Evolutionary conservation across 768 basidiomycete species (phyloP), one percentile per base, ranked within the genome.

Genomic region (Mycena maculata): DNA sequence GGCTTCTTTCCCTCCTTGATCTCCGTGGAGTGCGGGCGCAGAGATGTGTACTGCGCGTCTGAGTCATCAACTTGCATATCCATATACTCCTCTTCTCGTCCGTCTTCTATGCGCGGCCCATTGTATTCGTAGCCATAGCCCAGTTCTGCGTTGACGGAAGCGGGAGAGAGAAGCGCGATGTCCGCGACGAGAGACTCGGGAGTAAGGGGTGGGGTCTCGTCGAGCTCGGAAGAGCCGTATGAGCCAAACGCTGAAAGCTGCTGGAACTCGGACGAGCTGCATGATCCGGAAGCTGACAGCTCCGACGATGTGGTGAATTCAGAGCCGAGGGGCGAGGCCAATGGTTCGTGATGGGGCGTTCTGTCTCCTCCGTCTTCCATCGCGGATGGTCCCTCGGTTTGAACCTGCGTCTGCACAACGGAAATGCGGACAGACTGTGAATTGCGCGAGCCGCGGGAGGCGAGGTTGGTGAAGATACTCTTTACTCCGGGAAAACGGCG

Each of bases 1-100:
- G 81, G 80, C 59, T 75, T 77, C 74, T 83, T 83, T 25, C 81
- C 81, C 68, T 81, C 78, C 65, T 77, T 78, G 50, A 82, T 77
- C 72, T 79, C 80, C 41, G 67, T 70, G 23, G 76, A 78, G 30
- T 73, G 65, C 1, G 71, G 72, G 58, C 70, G 68, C 36, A 58
- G 49, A 61, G 68, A 67, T 18, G 60, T 36, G 10, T 28, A 22
- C 18, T 41, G 38, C 10, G 39, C 28, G 27, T 68, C 22, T 27
- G 31, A 27, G 30, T 62, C 48, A 23, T 54, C 41, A 20, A 50
- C 50, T 44, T 59, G 39, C 48, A 52, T 42, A 48, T 11, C 9
- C 66, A 27, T 67, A 39, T 72, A 61, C 33, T 63, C 57, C 27
- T 74, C 68, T 28, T 72, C 68, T 27, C 64, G 57, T n/a, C 27